Conservation (phyloP, 2,329 filamentous ascomycete species). For the Trichoderma breve region DNA sequence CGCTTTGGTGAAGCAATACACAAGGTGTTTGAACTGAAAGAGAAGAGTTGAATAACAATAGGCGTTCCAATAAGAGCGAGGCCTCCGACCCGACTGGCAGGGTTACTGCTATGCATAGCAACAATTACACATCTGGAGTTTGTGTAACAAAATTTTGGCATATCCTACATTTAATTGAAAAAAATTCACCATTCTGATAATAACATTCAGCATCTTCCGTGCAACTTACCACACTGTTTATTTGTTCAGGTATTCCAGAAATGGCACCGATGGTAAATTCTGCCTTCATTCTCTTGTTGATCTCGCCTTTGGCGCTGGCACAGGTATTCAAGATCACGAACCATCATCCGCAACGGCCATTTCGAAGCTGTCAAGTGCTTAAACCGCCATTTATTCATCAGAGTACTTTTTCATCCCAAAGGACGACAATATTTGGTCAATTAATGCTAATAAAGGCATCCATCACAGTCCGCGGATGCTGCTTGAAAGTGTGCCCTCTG, state of each 20-base stretch:
- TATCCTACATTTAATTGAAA: background rate
- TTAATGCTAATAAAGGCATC: background rate
- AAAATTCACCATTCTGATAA: background rate
- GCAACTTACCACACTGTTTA: rapidly evolving
- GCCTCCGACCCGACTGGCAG: background rate
- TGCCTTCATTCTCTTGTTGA: no score
- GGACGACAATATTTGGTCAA: background rate
- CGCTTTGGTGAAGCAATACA: slow-evolving; percentile 1
- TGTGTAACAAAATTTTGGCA: background rate
- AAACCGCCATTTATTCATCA: background rate
- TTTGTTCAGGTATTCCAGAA: background rate
- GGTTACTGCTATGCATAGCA: background rate
- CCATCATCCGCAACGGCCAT: background rate
- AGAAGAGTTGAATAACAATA: background rate
- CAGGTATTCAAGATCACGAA: background rate
- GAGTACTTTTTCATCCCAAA: no score
- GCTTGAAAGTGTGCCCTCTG: background rate
- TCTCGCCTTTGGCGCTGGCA: no score
- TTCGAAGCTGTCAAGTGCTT: background rate
- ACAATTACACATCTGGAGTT: background rate
- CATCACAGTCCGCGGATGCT: background rate
- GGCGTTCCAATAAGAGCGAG: background rate
- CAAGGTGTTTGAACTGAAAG: background rate
- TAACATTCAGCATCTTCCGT: background rate
- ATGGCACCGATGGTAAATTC: background rate